Conservation (phyloP, 2,329 filamentous ascomycete genomes). For the Aspergillus aculeatus region DNA sequence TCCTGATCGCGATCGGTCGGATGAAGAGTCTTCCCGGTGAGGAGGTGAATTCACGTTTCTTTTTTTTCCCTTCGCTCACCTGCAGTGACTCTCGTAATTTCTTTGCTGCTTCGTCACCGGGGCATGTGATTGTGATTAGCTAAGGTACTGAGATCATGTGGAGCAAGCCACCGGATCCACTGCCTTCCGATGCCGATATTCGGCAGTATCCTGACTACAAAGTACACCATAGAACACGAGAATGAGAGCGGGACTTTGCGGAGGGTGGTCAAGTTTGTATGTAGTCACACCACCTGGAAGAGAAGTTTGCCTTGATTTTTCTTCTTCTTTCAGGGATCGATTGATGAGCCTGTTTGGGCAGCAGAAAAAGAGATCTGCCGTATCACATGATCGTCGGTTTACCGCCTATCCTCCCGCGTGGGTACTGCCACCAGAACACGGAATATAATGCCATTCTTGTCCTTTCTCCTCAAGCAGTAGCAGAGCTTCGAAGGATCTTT, state of each 20-base stretch:
- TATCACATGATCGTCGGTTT: background rate
- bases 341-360: too few species aligned
- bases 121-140: conserved; percentile 14
- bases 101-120: background rate
- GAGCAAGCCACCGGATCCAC: background rate
- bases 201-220: background rate
- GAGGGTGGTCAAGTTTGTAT: too few species aligned
- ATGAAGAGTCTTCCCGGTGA: background rate
- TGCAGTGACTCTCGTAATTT: background rate
- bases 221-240: background rate
- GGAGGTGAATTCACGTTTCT: background rate
- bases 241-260: background rate
- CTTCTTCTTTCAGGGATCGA: background rate
- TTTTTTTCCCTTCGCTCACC: background rate
- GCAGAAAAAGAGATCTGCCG: background rate
- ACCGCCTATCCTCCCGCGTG: background rate
- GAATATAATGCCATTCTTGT: background rate
- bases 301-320: background rate
- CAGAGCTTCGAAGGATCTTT: too few species aligned
- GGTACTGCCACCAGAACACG: background rate
- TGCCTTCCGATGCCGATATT: background rate
- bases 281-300: background rate
- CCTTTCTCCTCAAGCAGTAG: background rate
- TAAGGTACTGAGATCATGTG: background rate
- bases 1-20: background rate